These are phyloP conservation scores for Tolypocladium ovalisporum DNA, from an alignment of 2,329 filamentous ascomycete species.

Conservation along the genomic window DNA sequence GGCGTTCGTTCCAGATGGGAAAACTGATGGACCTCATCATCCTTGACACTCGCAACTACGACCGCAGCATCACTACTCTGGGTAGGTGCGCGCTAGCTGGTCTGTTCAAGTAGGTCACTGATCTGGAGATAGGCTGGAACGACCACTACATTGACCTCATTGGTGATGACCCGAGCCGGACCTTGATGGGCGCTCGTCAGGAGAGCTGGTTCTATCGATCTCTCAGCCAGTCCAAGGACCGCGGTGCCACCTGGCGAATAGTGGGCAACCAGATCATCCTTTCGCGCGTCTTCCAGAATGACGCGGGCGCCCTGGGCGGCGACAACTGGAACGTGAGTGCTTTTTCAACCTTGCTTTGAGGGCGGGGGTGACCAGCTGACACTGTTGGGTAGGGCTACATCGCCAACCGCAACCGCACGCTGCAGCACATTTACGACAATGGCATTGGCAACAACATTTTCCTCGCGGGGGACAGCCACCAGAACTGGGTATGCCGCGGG, in stretches of 20 bases:
- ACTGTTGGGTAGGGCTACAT: conserved; percentile 42
- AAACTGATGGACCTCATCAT: conserved; percentile 56
- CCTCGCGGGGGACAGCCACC: conserved; percentile 59
- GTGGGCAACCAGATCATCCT: conserved; percentile 64
- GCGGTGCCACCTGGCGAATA: conserved; percentile 60
- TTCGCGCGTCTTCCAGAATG: conserved; percentile 33
- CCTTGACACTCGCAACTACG: conserved; percentile 59
- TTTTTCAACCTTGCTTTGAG: neutral
- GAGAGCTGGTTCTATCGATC: conserved; percentile 64
- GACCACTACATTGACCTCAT: conserved; percentile 50
- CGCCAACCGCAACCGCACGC: conserved; percentile 60
- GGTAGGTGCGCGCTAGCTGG: conserved; percentile 6
- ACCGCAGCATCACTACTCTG: conserved; percentile 48
- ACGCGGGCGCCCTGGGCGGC: conserved; percentile 17
- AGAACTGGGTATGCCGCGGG: conserved; percentile 42
- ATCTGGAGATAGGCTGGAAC: conserved; percentile 34
- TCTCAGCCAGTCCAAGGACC: conserved; percentile 44
- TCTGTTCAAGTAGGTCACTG: neutral
- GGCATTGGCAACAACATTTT: conserved; percentile 64
- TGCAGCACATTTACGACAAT: conserved; percentile 54
- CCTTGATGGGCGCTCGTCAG: conserved; percentile 61
- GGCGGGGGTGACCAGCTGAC: neutral
- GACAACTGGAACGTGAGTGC: conserved; percentile 23
- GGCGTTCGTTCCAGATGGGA: conserved; percentile 56
- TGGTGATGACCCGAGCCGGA: conserved; percentile 53